Evolutionary conservation across 495 filamentous ascomycete species (phyloP).

Genomic region (Lichenothelia convexa): DNA sequence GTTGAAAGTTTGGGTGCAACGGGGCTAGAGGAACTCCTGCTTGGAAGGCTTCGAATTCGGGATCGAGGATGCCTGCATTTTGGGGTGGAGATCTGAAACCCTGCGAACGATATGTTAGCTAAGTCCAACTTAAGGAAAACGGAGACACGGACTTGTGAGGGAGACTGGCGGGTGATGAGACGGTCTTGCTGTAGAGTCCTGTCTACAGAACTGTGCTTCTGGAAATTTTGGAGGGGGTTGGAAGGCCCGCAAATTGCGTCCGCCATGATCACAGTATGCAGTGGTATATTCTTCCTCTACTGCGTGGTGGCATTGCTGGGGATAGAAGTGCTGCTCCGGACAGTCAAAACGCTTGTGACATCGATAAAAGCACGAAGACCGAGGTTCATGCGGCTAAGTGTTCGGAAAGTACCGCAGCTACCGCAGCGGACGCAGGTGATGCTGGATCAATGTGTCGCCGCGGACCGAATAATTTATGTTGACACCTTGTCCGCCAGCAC

Average conservation of each 20-base stretch:
- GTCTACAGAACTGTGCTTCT: constrained; percentile 63
- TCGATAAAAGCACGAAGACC: not conserved
- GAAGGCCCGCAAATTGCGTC: constrained; percentile 79
- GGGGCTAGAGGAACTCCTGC: constrained; percentile 26
- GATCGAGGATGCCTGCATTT: constrained; percentile 38
- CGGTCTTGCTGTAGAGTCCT: constrained; percentile 75
- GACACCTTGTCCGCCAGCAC: too few species aligned
- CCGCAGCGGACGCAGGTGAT: too few species aligned
- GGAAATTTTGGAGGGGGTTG: constrained; percentile 69
- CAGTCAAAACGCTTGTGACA: constrained; percentile 1
- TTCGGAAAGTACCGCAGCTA: too few species aligned
- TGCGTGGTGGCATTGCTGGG: too few species aligned
- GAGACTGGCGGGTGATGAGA: constrained; percentile 31
- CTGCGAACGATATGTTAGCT: constrained; percentile 18
- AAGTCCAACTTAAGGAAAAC: not conserved
- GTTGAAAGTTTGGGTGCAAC: constrained; percentile 11
- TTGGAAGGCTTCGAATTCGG: constrained; percentile 57
- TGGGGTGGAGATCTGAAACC: constrained; percentile 43
- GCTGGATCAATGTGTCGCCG: too few species aligned
- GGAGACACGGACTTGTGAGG: constrained; percentile 31
- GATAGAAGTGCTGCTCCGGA: not conserved
- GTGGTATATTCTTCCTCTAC: too few species aligned
- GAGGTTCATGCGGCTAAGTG: too few species aligned
- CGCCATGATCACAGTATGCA: constrained; percentile 49
- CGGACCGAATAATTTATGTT: too few species aligned